Evolutionary conservation across 768 basidiomycete genomes (phyloP), one percentile per base, ranked within the genome.

Genomic region (Ramaria rubella): DNA sequence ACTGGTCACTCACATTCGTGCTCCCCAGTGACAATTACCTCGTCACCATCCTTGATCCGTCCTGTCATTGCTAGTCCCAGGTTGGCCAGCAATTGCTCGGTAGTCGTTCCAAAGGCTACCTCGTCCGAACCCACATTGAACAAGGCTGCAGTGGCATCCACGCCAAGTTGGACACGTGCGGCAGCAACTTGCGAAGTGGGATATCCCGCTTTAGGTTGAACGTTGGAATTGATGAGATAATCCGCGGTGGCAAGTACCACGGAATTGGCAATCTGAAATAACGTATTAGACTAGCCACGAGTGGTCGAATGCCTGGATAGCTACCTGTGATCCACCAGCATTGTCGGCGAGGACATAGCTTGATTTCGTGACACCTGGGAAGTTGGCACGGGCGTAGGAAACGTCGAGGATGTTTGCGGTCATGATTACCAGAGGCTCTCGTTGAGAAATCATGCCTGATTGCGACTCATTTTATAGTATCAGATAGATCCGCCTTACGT

Each of bases 341-440:
- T 86, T 89, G 70, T 88, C 87, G 3, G 76, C 87, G 62, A 79
- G 88, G 59, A 87, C 76, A 62, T 75, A 87, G 2, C 80, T 81
- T 1, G 75, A 70, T 30, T 72, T n/a, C n/a, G n/a, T 66, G 27
- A 89, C 70, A 2, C 83, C 69, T 2, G 86, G 87, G 65, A 89
- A 88, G 34, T 77, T 76, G 30, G 77, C 72, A 52, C 84, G 80
- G 43, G 76, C 81, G 62, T 71, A 68, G n/a, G 65, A 62, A 21
- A 84, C 71, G 67, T 82, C 76, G 62, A 83, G 62, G 14, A 63
- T 21, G 5, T n/a, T n/a, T n/a, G n/a, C n/a, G n/a, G n/a, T n/a
- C n/a, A n/a, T n/a, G n/a, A n/a, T n/a, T n/a, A n/a, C n/a, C n/a
- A n/a, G n/a, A n/a, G n/a, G n/a, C n/a, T n/a, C n/a, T n/a, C n/a